Percentiles rank a stretch among this genome's conserved stretches.
Conservation (phyloP, 73 alveolate species). For the Paraurostyla sp. region DNA sequence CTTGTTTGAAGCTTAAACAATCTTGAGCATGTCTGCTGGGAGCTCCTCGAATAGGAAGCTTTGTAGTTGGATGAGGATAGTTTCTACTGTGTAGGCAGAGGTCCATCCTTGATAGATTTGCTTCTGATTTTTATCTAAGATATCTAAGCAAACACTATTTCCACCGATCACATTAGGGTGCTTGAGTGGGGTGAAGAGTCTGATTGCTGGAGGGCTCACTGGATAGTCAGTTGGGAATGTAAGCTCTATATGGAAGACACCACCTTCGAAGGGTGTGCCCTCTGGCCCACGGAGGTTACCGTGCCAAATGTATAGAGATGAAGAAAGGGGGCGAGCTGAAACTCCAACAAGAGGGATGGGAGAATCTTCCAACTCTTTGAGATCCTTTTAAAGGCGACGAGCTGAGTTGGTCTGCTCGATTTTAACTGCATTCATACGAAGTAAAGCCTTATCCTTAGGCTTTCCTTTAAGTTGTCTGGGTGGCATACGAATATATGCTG, state of each 20-base stretch:
- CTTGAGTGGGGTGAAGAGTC: constrained; percentile 68
- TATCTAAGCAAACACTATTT: constrained; percentile 76
- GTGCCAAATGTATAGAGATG: constrained; percentile 86
- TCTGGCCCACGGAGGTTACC: constrained; percentile 92
- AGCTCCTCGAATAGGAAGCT: constrained; percentile 90
- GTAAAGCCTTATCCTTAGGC: constrained; percentile 72
- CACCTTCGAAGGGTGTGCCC: constrained; percentile 93
- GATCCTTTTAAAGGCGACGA: constrained; percentile 81
- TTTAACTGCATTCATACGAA: constrained; percentile 65
- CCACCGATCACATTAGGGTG: constrained; percentile 82
- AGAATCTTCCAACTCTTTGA: constrained; percentile 78
- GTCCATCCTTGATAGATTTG: constrained; percentile 96
- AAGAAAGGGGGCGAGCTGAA: constrained; percentile 85
- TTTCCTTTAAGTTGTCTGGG: constrained; percentile 52
- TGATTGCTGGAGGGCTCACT: constrained; percentile 83
- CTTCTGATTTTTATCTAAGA: constrained; percentile 67
- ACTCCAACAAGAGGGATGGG: constrained; percentile 88
- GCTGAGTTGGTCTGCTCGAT: constrained; percentile 78
- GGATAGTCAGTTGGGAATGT: constrained; percentile 93
- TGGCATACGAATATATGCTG: constrained; percentile 45
- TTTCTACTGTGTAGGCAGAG: constrained; percentile 92
- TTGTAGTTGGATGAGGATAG: constrained; percentile 91
- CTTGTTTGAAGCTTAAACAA: constrained; percentile 50
- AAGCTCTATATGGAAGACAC: constrained; percentile 86
- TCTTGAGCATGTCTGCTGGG: constrained; percentile 75